A percentile compares a stretch with the other conserved stretches of the same genome.
Evolutionary conservation across 371 early-diverging fungal species (phyloP).

Genomic region (Fennellomyces sp.): DNA sequence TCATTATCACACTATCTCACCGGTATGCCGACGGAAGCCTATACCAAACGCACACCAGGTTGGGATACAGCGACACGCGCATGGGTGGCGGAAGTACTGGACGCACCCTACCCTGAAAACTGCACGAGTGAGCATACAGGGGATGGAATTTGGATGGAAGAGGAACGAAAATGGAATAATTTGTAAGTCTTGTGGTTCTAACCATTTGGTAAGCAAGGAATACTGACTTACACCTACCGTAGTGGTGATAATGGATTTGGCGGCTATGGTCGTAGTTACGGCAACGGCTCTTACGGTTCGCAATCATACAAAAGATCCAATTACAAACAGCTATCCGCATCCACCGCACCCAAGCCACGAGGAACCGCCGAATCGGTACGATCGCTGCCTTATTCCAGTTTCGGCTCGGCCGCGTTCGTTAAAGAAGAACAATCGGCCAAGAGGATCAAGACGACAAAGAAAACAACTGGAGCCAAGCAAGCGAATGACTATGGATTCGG

Average conservation of each 20-base stretch:
- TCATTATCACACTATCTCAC: conserved; percentile 4
- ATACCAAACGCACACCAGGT: conserved; percentile 8
- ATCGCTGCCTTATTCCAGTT: conserved; percentile 1
- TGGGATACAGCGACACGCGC: conserved; percentile 9
- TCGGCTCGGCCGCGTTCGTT: neutral
- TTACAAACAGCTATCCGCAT: neutral
- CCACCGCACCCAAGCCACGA: neutral
- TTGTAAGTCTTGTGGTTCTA: neutral
- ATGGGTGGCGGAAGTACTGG: conserved; percentile 17
- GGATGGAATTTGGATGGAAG: conserved; percentile 5
- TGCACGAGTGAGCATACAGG: neutral
- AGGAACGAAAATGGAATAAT: neutral
- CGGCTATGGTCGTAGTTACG: neutral
- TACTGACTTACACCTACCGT: neutral
- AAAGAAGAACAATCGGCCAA: too few relatives aligned
- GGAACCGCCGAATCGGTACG: neutral
- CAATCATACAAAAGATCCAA: neutral
- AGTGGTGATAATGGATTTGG: neutral
- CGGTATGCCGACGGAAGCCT: conserved; percentile 3
- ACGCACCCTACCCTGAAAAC: neutral
- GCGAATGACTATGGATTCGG: neutral
- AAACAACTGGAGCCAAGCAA: neutral
- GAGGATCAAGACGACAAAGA: too few relatives aligned
- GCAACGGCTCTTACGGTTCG: neutral
- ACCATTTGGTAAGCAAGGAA: neutral